phyloP scores from a whole-genome alignment of 1,284 basidiomycete species.

The Ganoderma lucidum region DNA sequence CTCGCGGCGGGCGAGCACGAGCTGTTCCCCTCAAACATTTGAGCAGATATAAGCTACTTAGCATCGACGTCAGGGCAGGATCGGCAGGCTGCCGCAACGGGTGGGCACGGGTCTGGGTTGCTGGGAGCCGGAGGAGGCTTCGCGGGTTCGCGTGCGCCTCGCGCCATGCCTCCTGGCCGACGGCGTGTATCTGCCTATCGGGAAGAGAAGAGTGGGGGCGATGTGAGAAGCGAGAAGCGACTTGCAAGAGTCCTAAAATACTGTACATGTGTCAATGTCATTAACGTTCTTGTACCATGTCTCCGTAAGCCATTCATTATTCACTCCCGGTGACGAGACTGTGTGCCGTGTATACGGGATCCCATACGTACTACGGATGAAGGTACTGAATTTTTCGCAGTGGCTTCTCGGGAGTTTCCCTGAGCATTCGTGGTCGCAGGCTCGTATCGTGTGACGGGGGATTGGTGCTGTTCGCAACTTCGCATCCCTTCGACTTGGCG shows the following conservation, averaged over 20 bases:
- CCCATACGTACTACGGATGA: background rate
- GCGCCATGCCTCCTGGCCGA: background rate
- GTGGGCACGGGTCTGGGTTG: background rate
- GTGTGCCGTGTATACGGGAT: background rate
- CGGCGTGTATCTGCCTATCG: background rate
- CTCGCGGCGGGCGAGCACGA: background rate
- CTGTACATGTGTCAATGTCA: no score
- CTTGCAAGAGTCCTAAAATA: background rate
- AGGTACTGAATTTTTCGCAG: background rate
- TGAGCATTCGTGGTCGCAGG: background rate
- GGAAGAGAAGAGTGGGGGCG: background rate
- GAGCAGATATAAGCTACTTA: no score
- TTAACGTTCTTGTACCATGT: background rate
- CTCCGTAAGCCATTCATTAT: background rate
- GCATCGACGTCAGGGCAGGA: background rate
- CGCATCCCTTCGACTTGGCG: background rate
- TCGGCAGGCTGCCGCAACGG: background rate
- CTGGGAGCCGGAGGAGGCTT: background rate
- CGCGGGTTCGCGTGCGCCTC: background rate
- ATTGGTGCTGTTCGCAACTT: background rate
- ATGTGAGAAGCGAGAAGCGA: background rate
- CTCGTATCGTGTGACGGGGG: background rate
- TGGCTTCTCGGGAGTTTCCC: constrained; percentile 5
- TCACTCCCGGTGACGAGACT: background rate
- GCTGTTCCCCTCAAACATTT: no score